phyloP scores from a whole-genome alignment of 257 asterid genomes.

The Plectranthus barbatus region DNA sequence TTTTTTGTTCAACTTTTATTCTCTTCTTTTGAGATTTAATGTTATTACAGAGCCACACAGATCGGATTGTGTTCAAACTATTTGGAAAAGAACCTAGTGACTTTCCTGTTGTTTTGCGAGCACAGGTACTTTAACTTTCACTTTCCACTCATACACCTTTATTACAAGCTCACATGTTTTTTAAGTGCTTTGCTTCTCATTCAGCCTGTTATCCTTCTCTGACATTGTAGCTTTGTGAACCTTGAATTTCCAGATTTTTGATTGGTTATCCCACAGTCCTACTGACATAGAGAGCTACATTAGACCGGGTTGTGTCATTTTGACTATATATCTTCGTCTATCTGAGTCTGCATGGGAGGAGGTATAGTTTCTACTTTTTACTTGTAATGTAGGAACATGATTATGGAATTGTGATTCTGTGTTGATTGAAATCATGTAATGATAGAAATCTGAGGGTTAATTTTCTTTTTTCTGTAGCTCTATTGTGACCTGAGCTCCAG shows the following conservation, averaged over 20 bases:
- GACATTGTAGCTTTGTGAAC: slow-evolving; percentile 9
- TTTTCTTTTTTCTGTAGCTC: slow-evolving; percentile 35
- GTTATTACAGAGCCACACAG: slow-evolving; percentile 58
- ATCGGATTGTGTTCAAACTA: slow-evolving; percentile 77
- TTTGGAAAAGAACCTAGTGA: slow-evolving; percentile 81
- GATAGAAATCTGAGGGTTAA: background rate
- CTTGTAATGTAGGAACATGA: background rate
- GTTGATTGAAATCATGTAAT: slow-evolving; percentile 4
- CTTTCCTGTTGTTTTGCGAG: slow-evolving; percentile 54
- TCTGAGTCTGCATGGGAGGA: slow-evolving; percentile 70
- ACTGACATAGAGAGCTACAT: slow-evolving; percentile 89
- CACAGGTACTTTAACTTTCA: slow-evolving; percentile 42
- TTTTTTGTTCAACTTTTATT: background rate
- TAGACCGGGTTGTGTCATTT: slow-evolving; percentile 78
- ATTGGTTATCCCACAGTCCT: slow-evolving; percentile 87
- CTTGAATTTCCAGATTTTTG: slow-evolving; percentile 61
- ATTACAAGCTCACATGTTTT: background rate
- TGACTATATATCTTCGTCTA: slow-evolving; percentile 62
- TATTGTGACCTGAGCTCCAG: slow-evolving; percentile 58
- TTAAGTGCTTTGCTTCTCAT: slow-evolving; percentile 1
- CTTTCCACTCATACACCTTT: slow-evolving; percentile 9
- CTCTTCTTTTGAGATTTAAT: slow-evolving; percentile 16
- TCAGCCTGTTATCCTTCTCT: slow-evolving; percentile 7
- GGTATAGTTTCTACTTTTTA: slow-evolving; percentile 35
- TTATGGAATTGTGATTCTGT: background rate